Conservation (phyloP, 192 early-diverging fungal species). For the Cetraspora pellucida region DNA sequence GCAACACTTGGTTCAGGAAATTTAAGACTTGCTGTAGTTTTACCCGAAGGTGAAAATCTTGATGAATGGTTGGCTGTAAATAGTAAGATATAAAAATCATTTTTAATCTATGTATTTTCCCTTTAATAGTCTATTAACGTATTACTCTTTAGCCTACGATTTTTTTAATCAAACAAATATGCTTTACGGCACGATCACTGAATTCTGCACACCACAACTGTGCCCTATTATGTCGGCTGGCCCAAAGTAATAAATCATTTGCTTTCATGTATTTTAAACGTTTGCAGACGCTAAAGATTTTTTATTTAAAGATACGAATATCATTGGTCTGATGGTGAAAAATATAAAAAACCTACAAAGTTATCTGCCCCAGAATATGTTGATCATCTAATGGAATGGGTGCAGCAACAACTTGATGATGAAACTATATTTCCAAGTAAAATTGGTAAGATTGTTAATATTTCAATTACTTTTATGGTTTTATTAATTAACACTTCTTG, state of each 20-base stretch:
- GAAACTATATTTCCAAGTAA: slow-evolving; percentile 86
- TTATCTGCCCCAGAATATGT: slow-evolving; percentile 91
- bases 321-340: slow-evolving; percentile 82
- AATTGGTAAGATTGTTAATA: slow-evolving; percentile 50
- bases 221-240: slow-evolving; percentile 95
- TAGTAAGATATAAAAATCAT: slow-evolving; percentile 40
- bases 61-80: slow-evolving; percentile 96
- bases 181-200: slow-evolving; percentile 83
- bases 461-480: background rate
- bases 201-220: slow-evolving; percentile 84
- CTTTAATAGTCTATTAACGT: background rate
- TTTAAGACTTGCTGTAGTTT: slow-evolving; percentile 71
- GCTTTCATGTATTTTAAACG: slow-evolving; percentile 5
- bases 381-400: slow-evolving; percentile 82
- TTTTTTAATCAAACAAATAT: slow-evolving; percentile 98
- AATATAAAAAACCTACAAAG: slow-evolving; percentile 84
- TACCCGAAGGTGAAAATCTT: slow-evolving; percentile 86
- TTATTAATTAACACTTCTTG: background rate
- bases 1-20: slow-evolving; percentile 81
- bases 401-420: slow-evolving; percentile 83
- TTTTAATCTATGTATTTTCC: background rate
- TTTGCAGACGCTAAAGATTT: background rate
- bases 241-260: slow-evolving; percentile 45
- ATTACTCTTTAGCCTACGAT: slow-evolving; percentile 65
- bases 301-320: slow-evolving; percentile 66